Conservation (phyloP, 192 early-diverging fungal genomes). For the Thoreauomyces humboldtii region DNA sequence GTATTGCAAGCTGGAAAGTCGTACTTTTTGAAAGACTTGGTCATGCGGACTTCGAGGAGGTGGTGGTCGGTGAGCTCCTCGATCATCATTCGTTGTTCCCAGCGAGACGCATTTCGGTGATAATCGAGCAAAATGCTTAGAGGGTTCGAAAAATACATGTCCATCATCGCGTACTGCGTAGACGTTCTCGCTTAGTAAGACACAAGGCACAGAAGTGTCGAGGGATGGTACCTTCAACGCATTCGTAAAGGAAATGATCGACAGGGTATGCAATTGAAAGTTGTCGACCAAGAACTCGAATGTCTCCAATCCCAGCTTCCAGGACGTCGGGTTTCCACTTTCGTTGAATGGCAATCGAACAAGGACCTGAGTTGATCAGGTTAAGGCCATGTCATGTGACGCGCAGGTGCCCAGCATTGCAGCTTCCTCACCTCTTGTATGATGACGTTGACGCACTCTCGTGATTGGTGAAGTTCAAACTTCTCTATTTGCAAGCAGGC, state of each 20-base stretch:
- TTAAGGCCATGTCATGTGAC: no score
- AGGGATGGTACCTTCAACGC: constrained; percentile 77
- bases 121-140: constrained; percentile 65
- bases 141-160: constrained; percentile 82
- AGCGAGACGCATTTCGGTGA: no score
- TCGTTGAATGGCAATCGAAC: constrained; percentile 40
- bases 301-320: constrained; percentile 68
- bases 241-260: constrained; percentile 68
- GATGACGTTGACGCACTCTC: constrained; percentile 66
- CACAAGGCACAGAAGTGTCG: no score
- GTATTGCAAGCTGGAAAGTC: not conserved
- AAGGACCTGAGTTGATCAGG: no score
- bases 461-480: constrained; percentile 76
- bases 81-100: no score
- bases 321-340: constrained; percentile 3
- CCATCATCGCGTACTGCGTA: constrained; percentile 75
- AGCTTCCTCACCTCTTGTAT: constrained; percentile 56
- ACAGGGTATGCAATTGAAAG: constrained; percentile 78
- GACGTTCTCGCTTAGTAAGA: no score
- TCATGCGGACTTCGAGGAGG: constrained; percentile 17
- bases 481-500: constrained; percentile 71
- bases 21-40: constrained; percentile 26
- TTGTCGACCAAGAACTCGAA: constrained; percentile 78
- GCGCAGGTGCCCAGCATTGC: no score
- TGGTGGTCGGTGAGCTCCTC: constrained; percentile 2